phyloP scores from a whole-genome alignment of 306 rosid species.

The Alnus glutinosa region DNA sequence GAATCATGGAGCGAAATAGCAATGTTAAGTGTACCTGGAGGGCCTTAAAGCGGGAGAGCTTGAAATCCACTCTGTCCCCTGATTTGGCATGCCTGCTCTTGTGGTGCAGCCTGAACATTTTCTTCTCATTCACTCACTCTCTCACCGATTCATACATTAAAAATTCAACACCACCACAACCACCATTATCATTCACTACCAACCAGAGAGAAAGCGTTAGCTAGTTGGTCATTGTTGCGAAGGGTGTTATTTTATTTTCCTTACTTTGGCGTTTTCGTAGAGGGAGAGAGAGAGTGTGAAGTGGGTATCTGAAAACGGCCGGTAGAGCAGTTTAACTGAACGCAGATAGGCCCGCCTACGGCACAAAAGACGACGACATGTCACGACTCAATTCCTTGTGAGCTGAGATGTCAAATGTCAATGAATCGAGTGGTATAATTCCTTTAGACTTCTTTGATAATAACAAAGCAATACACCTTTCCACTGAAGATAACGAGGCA shows the following conservation, averaged over 20 bases:
- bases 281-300: not conserved
- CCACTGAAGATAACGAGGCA: not conserved
- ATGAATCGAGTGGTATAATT: no score
- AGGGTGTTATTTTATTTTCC: constrained; percentile 57
- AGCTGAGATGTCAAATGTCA: no score
- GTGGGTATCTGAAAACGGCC: not conserved
- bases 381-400: no score
- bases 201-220: constrained; percentile 48
- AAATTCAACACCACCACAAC: constrained; percentile 32
- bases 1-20: not conserved
- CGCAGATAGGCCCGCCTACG: not conserved
- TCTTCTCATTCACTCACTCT: constrained; percentile 24
- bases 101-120: constrained; percentile 80
- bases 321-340: not conserved
- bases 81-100: constrained; percentile 60
- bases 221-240: constrained; percentile 72
- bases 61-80: constrained; percentile 52
- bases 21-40: constrained; percentile 38
- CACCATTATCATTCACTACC: constrained; percentile 57
- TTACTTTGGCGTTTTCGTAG: constrained; percentile 44
- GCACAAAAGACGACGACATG: not conserved
- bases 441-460: no score
- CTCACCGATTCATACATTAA: constrained; percentile 7
- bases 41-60: constrained; percentile 56
- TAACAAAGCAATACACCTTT: no score